phyloP scores from a whole-genome alignment of 169 alveolate species.

The Plasmodium sp. region DNA sequence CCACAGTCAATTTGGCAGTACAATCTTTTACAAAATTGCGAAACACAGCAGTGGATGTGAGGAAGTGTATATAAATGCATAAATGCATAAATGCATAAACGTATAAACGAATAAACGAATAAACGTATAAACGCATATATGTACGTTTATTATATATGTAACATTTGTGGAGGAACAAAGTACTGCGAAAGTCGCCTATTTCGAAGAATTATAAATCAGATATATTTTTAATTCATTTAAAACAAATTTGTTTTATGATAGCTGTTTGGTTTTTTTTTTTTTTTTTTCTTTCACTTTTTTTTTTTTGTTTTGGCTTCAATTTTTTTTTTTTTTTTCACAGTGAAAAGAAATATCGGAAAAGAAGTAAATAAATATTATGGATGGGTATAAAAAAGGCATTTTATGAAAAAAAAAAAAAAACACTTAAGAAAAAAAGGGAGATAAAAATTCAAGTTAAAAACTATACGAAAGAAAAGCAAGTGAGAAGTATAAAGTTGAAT shows the following conservation, averaged over 20 bases:
- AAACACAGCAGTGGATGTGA: neutral
- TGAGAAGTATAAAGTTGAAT: neutral
- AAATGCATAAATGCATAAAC: neutral
- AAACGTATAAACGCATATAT: neutral
- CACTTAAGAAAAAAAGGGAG: neutral
- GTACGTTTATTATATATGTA: neutral
- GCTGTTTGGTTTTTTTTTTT: constrained; percentile 17
- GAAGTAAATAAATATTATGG: neutral
- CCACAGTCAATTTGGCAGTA: neutral
- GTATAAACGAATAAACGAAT: neutral
- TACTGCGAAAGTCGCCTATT: neutral
- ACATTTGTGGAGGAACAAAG: constrained; percentile 22
- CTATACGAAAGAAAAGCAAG: neutral
- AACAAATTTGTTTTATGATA: neutral
- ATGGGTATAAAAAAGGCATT: neutral
- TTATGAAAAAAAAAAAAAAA: neutral
- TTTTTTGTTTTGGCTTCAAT: neutral
- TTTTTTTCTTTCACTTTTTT: neutral
- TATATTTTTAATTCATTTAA: constrained; percentile 6
- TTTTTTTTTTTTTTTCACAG: constrained; percentile 7
- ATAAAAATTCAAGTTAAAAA: neutral
- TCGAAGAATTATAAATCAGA: neutral
- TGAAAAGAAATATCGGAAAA: neutral
- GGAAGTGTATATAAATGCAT: neutral
- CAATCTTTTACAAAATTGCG: neutral